Percentiles rank a stretch among this genome's conserved stretches.
phyloP scores from a whole-genome alignment of 805 yeast species.

The Tetrapisispora fleetii region DNA sequence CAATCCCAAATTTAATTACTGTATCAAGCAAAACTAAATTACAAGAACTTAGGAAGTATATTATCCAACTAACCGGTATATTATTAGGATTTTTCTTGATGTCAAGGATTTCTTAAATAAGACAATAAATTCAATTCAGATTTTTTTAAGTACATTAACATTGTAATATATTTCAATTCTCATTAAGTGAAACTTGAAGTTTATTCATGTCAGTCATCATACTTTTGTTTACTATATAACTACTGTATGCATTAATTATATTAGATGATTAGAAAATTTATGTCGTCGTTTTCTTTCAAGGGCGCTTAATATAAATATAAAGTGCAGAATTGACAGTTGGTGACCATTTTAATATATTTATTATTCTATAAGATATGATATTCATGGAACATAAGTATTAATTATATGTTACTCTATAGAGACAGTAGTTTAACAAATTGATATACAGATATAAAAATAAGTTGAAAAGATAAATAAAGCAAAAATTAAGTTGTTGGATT shows the following conservation, averaged over 20 bases:
- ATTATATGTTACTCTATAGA: no score
- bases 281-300: not conserved
- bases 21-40: slow-evolving; percentile 29
- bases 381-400: not conserved
- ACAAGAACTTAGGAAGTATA: slow-evolving; percentile 33
- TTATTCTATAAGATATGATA: not conserved
- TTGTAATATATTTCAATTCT: no score
- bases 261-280: not conserved
- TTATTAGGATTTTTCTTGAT: slow-evolving; percentile 48
- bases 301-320: not conserved
- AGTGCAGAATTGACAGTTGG: not conserved
- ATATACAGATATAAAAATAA: no score
- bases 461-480: no score
- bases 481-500: no score
- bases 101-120: slow-evolving; percentile 29
- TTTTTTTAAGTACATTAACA: not conserved
- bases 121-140: not conserved
- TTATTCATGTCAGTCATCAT: no score
- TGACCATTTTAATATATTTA: not conserved
- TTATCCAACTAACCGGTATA: slow-evolving; percentile 40
- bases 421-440: no score
- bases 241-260: not conserved
- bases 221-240: no score
- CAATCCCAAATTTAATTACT: slow-evolving; percentile 62
- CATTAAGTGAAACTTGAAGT: no score